phyloP scores from a whole-genome alignment of 768 basidiomycete genomes.

The Phlebiopsis gigantea region DNA sequence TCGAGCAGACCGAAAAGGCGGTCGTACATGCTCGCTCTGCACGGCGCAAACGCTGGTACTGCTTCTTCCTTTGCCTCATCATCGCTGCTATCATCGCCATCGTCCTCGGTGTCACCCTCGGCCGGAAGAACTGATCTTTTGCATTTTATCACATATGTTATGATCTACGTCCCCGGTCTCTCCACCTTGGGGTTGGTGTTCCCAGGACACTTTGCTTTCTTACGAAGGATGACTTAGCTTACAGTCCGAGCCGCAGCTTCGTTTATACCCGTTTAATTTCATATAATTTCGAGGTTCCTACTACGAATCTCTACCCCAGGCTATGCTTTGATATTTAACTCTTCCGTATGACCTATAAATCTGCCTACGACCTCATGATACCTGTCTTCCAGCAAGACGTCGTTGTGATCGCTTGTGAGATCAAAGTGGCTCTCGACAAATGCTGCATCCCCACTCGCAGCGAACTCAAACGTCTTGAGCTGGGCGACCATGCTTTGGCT shows the following conservation, averaged over 20 bases:
- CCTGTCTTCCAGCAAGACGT: constrained; percentile 36
- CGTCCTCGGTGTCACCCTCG: constrained; percentile 45
- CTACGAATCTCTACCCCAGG: neutral
- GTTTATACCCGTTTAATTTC: constrained; percentile 9
- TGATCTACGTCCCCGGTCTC: constrained; percentile 5
- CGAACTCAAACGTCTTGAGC: constrained; percentile 36
- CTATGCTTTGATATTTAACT: neutral
- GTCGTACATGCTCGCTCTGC: constrained; percentile 64
- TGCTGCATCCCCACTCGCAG: too few relatives aligned
- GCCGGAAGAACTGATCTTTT: constrained; percentile 8
- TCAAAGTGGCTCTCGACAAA: constrained; percentile 29
- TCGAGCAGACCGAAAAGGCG: constrained; percentile 59
- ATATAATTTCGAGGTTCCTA: neutral
- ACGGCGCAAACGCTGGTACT: constrained; percentile 83
- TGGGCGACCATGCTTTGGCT: constrained; percentile 53
- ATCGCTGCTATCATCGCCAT: constrained; percentile 53
- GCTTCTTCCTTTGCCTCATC: constrained; percentile 60
- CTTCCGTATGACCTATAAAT: constrained; percentile 30
- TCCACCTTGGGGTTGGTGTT: neutral
- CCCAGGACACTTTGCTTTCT: neutral
- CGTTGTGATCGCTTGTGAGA: constrained; percentile 51
- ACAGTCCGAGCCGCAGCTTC: neutral
- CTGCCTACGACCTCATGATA: constrained; percentile 43
- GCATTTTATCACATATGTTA: neutral
- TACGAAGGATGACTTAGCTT: neutral